Conservation (phyloP, 371 early-diverging fungal species). For the Saksenaea oblongispora region DNA sequence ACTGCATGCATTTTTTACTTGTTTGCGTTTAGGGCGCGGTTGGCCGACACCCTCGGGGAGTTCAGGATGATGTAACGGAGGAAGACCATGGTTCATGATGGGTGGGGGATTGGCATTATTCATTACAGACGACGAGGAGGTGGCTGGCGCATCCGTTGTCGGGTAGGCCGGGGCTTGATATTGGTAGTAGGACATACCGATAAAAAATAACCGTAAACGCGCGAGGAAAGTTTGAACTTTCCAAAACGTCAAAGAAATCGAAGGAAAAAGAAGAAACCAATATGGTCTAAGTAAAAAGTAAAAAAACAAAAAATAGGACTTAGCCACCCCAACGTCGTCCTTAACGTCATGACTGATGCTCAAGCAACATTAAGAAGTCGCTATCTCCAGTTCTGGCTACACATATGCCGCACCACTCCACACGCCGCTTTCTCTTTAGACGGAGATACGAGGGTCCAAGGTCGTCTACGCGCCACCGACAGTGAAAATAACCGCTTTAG, state of each 20-base stretch:
- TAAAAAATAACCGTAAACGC: neutral
- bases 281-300: neutral
- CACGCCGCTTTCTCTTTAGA: slow-evolving; percentile 31
- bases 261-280: neutral
- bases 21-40: slow-evolving; percentile 35
- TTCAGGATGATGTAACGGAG: slow-evolving; percentile 35
- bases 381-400: slow-evolving; percentile 47
- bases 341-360: neutral
- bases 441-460: slow-evolving; percentile 37
- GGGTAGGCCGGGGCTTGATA: neutral
- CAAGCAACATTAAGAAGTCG: slow-evolving; percentile 33
- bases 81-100: slow-evolving; percentile 27
- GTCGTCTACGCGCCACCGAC: slow-evolving; percentile 44
- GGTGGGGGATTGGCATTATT: slow-evolving; percentile 17
- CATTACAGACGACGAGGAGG: slow-evolving; percentile 10
- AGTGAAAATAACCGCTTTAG: slow-evolving; percentile 53
- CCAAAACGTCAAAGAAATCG: slow-evolving; percentile 2
- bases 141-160: too few relatives aligned
- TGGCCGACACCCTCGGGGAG: slow-evolving; percentile 10
- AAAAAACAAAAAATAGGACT: neutral
- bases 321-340: neutral
- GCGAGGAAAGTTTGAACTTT: neutral
- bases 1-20: slow-evolving; percentile 55
- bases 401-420: slow-evolving; percentile 25
- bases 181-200: neutral